Base-by-base conservation (phyloP, 805 yeast species). In the Candida qinlingensis region DNA sequence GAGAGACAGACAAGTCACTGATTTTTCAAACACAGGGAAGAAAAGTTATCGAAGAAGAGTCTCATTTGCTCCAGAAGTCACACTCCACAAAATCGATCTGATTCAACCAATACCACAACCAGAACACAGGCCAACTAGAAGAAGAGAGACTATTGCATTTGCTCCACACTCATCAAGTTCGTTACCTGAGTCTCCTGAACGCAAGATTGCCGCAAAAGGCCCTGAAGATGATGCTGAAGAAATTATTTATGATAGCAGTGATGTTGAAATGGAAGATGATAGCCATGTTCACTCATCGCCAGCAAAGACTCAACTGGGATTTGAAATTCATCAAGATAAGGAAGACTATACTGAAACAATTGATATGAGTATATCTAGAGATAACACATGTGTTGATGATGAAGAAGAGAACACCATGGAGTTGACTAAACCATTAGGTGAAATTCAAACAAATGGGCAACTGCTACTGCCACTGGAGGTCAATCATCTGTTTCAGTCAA, bases 21-120 rank as follows among this genome's bases (percentile, higher is more conserved):
- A 13, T 6, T 2, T 41, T 11, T 19, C 46, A 2, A 45, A 39
- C 4, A 31, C 57, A 5, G 52, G 48, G 2, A 54, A 56, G 42
- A 50, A 51, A 7, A 48, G 54, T 33, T 55, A 56, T 39, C 55
- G 56, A 46, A 49, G 65, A 46, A 53, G 65, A 25, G 65, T 62
- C 2, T 62, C 65, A 1, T 62, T 62, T 41, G 63, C 63, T 10
- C 65, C 64, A 35, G 64, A 62, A 27, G 65, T 59, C 3, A 60
- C 65, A 2, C 42, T 62, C n/a, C 65, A 60, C 51, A 62, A 59
- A 39, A 54, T 60, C 33, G 62, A 59, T 10, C 46, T 55, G 28
- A 48, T 54, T 8, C 56, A 60, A 3, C 52, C 45, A 31, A 30
- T 44, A 8, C 41, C 28, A 4, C 47, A 51, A 2, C 55, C 56